Percentiles rank a stretch among this genome's conserved stretches.
These are phyloP conservation scores for Penicillium sp. DNA, from an alignment of 2,329 filamentous ascomycete genomes.

Conservation along the genomic window DNA sequence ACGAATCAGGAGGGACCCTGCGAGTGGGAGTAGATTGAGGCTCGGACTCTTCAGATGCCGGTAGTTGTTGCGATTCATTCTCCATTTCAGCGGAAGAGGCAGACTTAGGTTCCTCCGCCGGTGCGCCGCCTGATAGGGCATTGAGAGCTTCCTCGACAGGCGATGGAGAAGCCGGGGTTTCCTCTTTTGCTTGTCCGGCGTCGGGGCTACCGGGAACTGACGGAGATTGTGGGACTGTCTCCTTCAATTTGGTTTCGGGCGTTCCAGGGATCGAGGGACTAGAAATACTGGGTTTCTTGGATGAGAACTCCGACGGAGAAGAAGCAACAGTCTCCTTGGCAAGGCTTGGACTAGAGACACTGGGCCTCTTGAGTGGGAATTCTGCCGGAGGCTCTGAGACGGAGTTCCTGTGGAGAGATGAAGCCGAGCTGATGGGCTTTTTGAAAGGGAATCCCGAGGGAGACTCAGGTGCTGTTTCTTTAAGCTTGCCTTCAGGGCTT, in stretches of 20 bases:
- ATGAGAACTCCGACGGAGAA: neutral
- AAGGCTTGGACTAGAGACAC: slow-evolving; percentile 19
- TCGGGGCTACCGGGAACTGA: neutral
- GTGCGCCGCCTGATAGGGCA: neutral
- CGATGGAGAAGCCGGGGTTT: neutral
- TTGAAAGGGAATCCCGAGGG: neutral
- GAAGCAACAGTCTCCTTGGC: neutral
- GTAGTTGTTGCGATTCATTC: slow-evolving; percentile 4
- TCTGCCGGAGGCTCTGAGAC: slow-evolving; percentile 1
- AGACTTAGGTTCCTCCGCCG: neutral
- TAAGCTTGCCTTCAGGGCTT: neutral
- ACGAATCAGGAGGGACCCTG: slow-evolving; percentile 30
- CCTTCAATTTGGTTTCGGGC: neutral
- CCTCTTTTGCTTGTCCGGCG: neutral
- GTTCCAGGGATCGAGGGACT: neutral
- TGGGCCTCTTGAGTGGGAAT: slow-evolving; percentile 1
- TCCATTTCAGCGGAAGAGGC: neutral
- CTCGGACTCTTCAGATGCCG: slow-evolving; percentile 6
- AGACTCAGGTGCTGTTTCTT: neutral
- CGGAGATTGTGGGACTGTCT: slow-evolving; percentile 1
- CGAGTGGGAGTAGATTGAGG: slow-evolving; percentile 15
- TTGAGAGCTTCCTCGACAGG: slow-evolving; percentile 1
- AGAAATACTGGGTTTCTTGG: neutral
- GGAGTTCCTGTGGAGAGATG: neutral
- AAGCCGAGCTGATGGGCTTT: neutral